Evolutionary conservation across 129 eudicot species (phyloP).

Genomic region (Mikania micrantha): DNA sequence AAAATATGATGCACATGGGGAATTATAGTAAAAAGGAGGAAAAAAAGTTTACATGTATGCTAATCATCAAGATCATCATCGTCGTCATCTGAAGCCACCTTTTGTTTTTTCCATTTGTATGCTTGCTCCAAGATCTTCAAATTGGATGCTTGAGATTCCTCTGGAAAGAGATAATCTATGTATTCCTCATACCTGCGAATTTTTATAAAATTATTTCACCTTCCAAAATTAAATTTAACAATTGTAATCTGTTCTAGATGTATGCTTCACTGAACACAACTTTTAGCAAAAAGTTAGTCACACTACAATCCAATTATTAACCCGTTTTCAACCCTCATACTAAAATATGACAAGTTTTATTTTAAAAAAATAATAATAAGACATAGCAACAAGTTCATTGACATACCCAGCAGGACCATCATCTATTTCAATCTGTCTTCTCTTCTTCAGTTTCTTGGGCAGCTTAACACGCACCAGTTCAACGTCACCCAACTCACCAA

Average conservation of each 20-base stretch:
- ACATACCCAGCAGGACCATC: conserved; percentile 95
- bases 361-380: not conserved
- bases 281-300: too few relatives aligned
- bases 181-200: conserved; percentile 84
- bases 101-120: conserved; percentile 73
- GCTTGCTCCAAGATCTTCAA: conserved; percentile 78
- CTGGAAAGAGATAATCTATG: conserved; percentile 87
- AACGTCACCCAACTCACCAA: conserved; percentile 73
- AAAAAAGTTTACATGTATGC: too few relatives aligned
- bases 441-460: conserved; percentile 85
- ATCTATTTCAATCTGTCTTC: conserved; percentile 58
- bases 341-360: not conserved
- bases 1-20: too few relatives aligned
- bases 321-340: not conserved
- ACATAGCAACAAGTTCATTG: not conserved
- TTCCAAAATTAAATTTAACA: conserved; percentile 28
- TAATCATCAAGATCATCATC: conserved; percentile 13
- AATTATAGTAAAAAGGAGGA: too few relatives aligned
- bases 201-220: conserved; percentile 11
- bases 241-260: too few relatives aligned
- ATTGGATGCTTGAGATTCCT: conserved; percentile 63
- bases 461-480: conserved; percentile 52
- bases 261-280: too few relatives aligned
- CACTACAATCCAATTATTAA: too few relatives aligned
- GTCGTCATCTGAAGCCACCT: conserved; percentile 26